Percentiles rank a stretch among this genome's conserved stretches.
These are phyloP conservation scores for Limnanthes douglasii DNA, from an alignment of 345 rosid genomes.

Conservation along the genomic window DNA sequence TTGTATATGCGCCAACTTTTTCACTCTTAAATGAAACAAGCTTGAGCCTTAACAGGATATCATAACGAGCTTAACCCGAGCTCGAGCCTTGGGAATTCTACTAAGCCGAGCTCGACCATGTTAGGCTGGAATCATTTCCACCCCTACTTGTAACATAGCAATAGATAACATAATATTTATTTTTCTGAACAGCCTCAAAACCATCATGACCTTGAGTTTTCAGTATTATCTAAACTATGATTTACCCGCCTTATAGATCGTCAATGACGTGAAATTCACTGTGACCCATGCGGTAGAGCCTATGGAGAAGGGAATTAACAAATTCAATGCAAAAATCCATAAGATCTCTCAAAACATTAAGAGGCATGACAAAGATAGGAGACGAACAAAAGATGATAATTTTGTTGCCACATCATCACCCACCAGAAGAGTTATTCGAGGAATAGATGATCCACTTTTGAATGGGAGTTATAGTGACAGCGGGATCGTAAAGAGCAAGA, in stretches of 20 bases:
- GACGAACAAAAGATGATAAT: conserved; percentile 79
- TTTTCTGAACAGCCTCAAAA: too few relatives aligned
- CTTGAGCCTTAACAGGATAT: too few relatives aligned
- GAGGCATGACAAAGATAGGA: conserved; percentile 65
- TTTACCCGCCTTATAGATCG: conserved; percentile 43
- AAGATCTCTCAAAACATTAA: conserved; percentile 83
- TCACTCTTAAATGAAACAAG: too few relatives aligned
- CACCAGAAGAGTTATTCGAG: conserved; percentile 57
- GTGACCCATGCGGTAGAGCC: conserved; percentile 97
- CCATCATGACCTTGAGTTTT: too few relatives aligned
- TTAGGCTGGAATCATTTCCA: too few relatives aligned
- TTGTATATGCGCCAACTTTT: too few relatives aligned
- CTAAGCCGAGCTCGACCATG: too few relatives aligned
- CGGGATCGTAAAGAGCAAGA: conserved; percentile 49
- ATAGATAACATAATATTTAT: too few relatives aligned
- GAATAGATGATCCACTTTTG: conserved; percentile 92
- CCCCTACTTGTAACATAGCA: too few relatives aligned
- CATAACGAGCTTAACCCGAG: too few relatives aligned
- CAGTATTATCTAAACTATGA: conserved; percentile 2
- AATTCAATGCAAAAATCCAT: conserved; percentile 76
- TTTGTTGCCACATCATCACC: conserved; percentile 44
- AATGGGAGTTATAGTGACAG: conserved; percentile 86
- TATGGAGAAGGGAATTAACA: conserved; percentile 85
- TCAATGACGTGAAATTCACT: conserved; percentile 82
- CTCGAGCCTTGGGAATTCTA: too few relatives aligned